A percentile compares a stretch with the other conserved stretches of the same genome.
Conservation (phyloP, 2,329 filamentous ascomycete genomes). For the Alternaria infectoria region DNA sequence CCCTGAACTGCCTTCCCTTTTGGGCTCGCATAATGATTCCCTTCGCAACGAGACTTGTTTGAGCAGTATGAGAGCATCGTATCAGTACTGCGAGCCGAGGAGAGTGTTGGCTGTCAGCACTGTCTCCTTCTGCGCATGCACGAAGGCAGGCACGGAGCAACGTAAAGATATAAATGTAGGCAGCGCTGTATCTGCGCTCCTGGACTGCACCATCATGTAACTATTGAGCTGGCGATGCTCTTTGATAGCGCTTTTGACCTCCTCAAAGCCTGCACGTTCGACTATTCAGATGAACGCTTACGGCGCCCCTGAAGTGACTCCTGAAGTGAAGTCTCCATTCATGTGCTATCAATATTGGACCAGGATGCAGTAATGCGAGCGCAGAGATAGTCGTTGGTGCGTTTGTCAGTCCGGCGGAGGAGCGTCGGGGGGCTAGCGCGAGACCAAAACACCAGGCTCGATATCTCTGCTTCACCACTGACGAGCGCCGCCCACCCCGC, state of each 20-base stretch:
- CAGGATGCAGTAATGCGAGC: fast-evolving
- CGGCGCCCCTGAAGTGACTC: background rate
- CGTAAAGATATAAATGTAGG: background rate
- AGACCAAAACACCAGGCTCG: background rate
- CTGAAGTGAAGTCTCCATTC: background rate
- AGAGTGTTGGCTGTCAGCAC: background rate
- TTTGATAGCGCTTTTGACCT: background rate
- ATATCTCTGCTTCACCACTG: background rate
- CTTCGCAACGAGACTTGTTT: background rate
- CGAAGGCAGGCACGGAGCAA: background rate
- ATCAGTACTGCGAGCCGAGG: background rate
- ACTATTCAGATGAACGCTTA: background rate
- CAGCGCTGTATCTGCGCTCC: background rate
- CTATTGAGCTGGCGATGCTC: background rate
- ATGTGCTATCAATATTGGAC: background rate
- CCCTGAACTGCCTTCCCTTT: background rate
- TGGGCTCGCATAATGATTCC: background rate
- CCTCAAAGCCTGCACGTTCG: background rate
- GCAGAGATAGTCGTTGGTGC: background rate
- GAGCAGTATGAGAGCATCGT: background rate
- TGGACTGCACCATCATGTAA: background rate
- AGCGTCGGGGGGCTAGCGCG: background rate
- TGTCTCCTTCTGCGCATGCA: background rate
- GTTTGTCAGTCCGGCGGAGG: background rate
- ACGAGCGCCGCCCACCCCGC: background rate